phyloP scores from a whole-genome alignment of 257 asterid genomes.

The Forsythia viridissima region DNA sequence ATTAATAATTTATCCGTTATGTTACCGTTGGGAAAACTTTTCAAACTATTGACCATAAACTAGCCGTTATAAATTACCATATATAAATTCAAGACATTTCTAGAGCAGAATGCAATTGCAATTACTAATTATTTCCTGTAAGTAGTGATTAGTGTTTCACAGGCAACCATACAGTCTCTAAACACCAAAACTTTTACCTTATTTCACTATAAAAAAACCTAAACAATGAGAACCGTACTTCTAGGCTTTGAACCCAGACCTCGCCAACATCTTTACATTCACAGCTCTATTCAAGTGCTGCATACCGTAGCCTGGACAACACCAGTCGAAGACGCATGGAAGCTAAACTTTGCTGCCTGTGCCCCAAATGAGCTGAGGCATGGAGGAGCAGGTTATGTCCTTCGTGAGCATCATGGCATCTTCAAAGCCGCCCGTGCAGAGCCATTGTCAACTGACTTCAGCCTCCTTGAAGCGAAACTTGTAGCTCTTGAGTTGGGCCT shows the following conservation, averaged over 20 bases:
- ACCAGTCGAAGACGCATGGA: neutral
- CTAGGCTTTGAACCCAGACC: neutral
- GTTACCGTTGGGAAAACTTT: neutral
- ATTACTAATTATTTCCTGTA: neutral
- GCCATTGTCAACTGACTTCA: neutral
- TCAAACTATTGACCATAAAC: neutral
- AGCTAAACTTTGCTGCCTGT: neutral
- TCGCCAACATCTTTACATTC: neutral
- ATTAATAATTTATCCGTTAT: slow-evolving; percentile 1
- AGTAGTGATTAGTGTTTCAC: neutral
- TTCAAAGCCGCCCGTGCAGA: neutral
- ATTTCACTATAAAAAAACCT: neutral
- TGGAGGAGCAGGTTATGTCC: neutral
- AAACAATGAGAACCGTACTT: neutral
- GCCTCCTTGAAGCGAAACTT: neutral
- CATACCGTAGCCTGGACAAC: slow-evolving; percentile 1
- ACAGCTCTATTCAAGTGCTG: neutral
- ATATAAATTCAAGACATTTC: neutral
- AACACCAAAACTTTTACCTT: neutral
- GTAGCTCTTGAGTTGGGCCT: neutral
- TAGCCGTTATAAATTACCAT: neutral
- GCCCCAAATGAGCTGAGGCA: neutral
- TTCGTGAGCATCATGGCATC: neutral
- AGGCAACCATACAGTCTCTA: neutral
- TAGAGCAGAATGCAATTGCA: neutral